Conservation (phyloP, 495 filamentous ascomycete species). For the Astrothelium macrocarpum region DNA sequence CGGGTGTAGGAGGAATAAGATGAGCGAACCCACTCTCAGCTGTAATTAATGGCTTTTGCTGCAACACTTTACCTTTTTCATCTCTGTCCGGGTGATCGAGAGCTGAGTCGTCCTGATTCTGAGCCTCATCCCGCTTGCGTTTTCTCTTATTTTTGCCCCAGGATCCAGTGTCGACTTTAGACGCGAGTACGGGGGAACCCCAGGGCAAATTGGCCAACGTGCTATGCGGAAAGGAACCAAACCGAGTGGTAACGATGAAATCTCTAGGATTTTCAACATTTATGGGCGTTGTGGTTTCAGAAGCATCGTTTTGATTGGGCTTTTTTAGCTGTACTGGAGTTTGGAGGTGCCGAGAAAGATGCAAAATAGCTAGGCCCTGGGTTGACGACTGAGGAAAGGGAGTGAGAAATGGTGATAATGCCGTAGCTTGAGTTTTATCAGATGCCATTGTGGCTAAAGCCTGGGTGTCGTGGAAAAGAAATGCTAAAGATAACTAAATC, state of each 20-base stretch:
- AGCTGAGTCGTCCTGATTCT: not conserved
- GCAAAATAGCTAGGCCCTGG: constrained; percentile 17
- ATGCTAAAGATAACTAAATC: too few species aligned
- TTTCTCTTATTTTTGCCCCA: constrained; percentile 45
- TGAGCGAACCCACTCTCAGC: constrained; percentile 82
- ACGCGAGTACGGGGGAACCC: constrained; percentile 85
- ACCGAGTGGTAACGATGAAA: constrained; percentile 82
- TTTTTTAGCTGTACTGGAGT: constrained; percentile 14
- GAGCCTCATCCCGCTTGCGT: constrained; percentile 11
- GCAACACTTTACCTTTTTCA: constrained; percentile 24
- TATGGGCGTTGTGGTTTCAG: not conserved
- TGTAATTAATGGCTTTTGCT: constrained; percentile 34
- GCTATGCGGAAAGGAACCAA: constrained; percentile 87
- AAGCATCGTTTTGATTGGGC: constrained; percentile 13
- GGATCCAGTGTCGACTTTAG: constrained; percentile 81
- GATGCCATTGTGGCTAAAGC: not conserved
- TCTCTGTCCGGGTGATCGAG: constrained; percentile 20
- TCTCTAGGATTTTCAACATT: constrained; percentile 49
- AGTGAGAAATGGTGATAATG: not conserved
- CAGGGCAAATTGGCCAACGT: constrained; percentile 74
- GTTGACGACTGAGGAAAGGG: not conserved
- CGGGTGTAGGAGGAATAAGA: constrained; percentile 81
- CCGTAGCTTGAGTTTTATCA: not conserved
- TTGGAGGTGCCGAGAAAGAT: constrained; percentile 19
- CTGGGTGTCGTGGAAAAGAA: not conserved